These are phyloP conservation scores for Stephanodiscus triporus DNA, from an alignment of 108 stramenopile genomes.

Conservation along the genomic window DNA sequence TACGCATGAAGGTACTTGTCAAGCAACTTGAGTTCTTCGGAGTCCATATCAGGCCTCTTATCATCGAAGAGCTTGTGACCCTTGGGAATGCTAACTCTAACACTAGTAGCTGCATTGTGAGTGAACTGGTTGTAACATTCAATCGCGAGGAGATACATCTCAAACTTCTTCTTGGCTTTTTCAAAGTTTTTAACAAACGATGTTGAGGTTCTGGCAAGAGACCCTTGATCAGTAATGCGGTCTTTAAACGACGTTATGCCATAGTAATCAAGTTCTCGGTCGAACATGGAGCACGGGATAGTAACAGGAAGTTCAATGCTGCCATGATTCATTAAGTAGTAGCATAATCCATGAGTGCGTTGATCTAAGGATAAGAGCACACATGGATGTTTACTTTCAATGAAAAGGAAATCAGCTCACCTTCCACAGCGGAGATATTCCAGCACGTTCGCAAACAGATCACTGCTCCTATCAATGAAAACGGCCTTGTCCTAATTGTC, in stretches of 20 bases:
- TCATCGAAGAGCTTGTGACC: not conserved
- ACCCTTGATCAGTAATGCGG: not conserved
- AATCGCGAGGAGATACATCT: not conserved
- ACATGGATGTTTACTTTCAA: too few relatives aligned
- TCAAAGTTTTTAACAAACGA: not conserved
- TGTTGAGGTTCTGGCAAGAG: not conserved
- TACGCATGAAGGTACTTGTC: not conserved
- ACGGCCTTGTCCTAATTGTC: not conserved
- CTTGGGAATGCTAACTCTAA: not conserved
- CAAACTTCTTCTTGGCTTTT: not conserved
- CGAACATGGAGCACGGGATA: slow-evolving; percentile 5
- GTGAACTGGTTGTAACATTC: not conserved
- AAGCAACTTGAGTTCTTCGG: not conserved
- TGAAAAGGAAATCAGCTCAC: not conserved
- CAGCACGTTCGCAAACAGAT: not conserved
- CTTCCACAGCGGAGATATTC: not conserved
- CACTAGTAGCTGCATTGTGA: not conserved
- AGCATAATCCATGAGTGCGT: too few relatives aligned
- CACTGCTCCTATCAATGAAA: not conserved
- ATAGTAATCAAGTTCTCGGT: slow-evolving; percentile 8
- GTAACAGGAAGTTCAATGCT: not conserved
- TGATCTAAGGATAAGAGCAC: too few relatives aligned
- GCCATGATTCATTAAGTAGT: not conserved
- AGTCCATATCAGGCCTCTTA: not conserved
- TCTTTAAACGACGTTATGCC: not conserved